A percentile compares a stretch with the other conserved stretches of the same genome.
These are phyloP conservation scores for Erythrophleum fordii DNA, from an alignment of 306 rosid species.

Conservation along the genomic window DNA sequence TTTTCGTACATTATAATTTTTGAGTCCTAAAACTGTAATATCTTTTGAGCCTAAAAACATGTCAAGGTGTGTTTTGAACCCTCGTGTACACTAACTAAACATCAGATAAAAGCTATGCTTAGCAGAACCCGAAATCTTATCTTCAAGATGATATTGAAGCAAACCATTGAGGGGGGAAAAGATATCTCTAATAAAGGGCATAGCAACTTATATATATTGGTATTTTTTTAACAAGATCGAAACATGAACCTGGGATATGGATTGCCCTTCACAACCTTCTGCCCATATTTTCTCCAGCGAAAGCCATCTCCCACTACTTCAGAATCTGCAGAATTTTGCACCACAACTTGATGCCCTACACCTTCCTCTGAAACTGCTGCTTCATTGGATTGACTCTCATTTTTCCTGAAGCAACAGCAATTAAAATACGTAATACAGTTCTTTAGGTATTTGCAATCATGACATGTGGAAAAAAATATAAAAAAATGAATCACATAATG, in stretches of 20 bases:
- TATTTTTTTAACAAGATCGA: conserved; percentile 1
- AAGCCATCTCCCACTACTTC: conserved; percentile 75
- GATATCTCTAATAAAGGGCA: too few species aligned
- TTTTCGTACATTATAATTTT: too few species aligned
- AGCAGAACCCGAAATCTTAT: neutral
- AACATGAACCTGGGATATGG: conserved; percentile 76
- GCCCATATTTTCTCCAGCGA: conserved; percentile 98
- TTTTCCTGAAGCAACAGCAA: conserved; percentile 60
- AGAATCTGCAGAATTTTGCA: conserved; percentile 59
- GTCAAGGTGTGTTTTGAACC: neutral
- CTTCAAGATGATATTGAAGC: neutral
- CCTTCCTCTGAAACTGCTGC: conserved; percentile 58
- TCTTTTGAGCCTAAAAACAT: neutral
- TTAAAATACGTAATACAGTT: neutral
- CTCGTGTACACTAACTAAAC: neutral
- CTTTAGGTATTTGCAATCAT: too few species aligned
- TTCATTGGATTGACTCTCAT: conserved; percentile 61
- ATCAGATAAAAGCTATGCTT: neutral
- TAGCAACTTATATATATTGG: too few species aligned
- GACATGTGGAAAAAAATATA: neutral
- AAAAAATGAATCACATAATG: too few species aligned
- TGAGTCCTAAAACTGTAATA: neutral
- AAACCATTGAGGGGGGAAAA: neutral
- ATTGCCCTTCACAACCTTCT: conserved; percentile 90
- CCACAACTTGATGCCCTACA: conserved; percentile 43